phyloP scores from a whole-genome alignment of 768 basidiomycete genomes.

The Termitomyces sp. region DNA sequence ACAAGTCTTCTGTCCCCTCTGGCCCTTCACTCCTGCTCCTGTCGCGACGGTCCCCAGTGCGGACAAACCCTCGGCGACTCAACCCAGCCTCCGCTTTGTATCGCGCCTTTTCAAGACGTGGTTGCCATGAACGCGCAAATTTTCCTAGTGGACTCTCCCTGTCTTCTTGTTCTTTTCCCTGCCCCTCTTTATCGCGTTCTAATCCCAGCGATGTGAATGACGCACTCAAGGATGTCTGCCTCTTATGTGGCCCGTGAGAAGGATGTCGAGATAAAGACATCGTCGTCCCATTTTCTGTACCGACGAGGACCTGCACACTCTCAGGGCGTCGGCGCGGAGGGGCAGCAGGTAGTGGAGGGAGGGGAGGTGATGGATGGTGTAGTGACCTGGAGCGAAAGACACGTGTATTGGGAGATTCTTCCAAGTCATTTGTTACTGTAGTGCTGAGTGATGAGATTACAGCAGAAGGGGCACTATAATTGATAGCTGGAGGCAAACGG shows the following conservation, averaged over 20 bases:
- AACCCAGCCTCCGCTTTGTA: constrained; percentile 72
- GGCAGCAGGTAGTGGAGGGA: constrained; percentile 28
- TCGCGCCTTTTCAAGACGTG: constrained; percentile 53
- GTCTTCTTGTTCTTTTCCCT: constrained; percentile 9
- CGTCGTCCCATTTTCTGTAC: not conserved
- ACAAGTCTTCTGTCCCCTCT: constrained; percentile 15
- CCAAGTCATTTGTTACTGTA: constrained; percentile 6
- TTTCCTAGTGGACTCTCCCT: constrained; percentile 5
- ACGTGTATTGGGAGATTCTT: constrained; percentile 27
- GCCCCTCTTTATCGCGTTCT: constrained; percentile 4
- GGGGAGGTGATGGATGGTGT: constrained; percentile 34
- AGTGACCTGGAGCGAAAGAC: constrained; percentile 51
- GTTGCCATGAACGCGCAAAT: constrained; percentile 33
- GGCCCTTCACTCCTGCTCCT: constrained; percentile 11
- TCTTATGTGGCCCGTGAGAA: not conserved
- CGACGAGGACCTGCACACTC: constrained; percentile 46
- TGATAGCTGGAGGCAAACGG: not conserved
- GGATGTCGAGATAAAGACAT: constrained; percentile 1
- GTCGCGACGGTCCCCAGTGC: constrained; percentile 16
- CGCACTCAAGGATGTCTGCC: constrained; percentile 5
- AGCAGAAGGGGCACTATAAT: constrained; percentile 8
- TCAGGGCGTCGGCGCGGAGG: constrained; percentile 54
- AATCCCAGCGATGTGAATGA: constrained; percentile 2
- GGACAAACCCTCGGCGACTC: constrained; percentile 52
- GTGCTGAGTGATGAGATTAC: constrained; percentile 8